Evolutionary conservation across 768 basidiomycete species (phyloP).

Genomic region (Tylopilus plumbeoviolaceoides): DNA sequence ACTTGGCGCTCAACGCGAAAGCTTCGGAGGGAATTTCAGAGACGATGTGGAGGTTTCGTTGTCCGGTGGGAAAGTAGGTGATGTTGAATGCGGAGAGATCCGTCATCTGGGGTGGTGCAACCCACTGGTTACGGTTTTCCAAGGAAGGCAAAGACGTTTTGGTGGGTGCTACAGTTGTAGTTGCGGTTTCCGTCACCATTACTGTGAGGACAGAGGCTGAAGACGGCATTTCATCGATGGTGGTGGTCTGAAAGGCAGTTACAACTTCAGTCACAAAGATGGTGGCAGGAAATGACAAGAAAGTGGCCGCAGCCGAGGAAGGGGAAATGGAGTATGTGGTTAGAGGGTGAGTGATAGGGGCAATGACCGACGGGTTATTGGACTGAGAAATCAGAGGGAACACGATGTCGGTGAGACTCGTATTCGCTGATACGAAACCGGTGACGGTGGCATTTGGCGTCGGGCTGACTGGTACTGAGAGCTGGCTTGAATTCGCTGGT

Average conservation of each 20-base stretch:
- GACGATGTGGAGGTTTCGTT: conserved; percentile 54
- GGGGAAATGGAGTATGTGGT: not conserved
- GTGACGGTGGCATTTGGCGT: not conserved
- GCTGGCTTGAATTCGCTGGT: conserved; percentile 9
- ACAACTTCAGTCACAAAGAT: conserved; percentile 9
- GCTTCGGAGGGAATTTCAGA: conserved; percentile 41
- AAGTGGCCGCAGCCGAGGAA: not conserved
- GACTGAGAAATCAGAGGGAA: not conserved
- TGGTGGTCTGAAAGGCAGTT: conserved; percentile 10
- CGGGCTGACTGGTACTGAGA: not conserved
- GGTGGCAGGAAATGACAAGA: not conserved
- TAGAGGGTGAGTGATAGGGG: not conserved
- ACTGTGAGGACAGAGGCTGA: conserved; percentile 7
- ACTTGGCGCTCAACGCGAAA: conserved; percentile 20
- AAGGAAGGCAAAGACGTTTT: conserved; percentile 6
- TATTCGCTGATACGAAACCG: no score
- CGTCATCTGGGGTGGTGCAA: conserved; percentile 47
- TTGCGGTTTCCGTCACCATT: conserved; percentile 3
- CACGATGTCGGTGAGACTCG: not conserved
- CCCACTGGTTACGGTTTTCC: conserved; percentile 40
- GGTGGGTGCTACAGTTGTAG: not conserved
- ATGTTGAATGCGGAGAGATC: conserved; percentile 60
- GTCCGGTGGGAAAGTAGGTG: conserved; percentile 50
- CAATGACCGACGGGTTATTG: not conserved
- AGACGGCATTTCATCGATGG: not conserved